A percentile compares a stretch with the other conserved stretches of the same genome.
These are phyloP conservation scores for Orbilia brochopaga DNA, from an alignment of 2,329 filamentous ascomycete species.

Conservation along the genomic window DNA sequence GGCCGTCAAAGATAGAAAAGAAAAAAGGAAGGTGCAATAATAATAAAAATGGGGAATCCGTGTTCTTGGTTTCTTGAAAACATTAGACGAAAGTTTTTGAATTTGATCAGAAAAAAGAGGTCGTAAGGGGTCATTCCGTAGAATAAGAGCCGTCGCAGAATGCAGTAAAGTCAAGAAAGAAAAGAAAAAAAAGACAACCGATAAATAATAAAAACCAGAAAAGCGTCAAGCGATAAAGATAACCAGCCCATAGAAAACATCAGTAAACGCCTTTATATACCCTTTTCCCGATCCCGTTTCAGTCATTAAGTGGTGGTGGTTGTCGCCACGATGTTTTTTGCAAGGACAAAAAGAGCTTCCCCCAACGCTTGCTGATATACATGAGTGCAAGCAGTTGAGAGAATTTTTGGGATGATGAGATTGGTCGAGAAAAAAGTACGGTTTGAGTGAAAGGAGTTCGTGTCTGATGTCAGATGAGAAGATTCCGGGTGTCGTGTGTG, in stretches of 20 bases:
- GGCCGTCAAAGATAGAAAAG: conserved; percentile 46
- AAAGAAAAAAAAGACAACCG: conserved; percentile 52
- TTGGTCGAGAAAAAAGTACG: conserved; percentile 53
- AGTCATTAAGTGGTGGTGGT: conserved; percentile 49
- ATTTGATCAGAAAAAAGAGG: conserved; percentile 19
- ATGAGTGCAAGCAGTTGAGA: conserved; percentile 51
- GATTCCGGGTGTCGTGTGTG: conserved; percentile 26
- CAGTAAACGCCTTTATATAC: conserved; percentile 53
- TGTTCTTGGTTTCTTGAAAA: conserved; percentile 42
- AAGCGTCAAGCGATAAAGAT: conserved; percentile 32
- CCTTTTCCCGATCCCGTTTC: conserved; percentile 60
- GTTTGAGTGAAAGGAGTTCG: conserved; percentile 34
- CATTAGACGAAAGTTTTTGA: conserved; percentile 49
- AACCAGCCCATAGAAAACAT: conserved; percentile 49
- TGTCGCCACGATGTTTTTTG: conserved; percentile 44
- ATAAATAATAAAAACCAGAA: conserved; percentile 46
- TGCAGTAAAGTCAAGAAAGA: conserved; percentile 54
- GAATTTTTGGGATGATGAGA: conserved; percentile 42
- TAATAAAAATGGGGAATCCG: conserved; percentile 52
- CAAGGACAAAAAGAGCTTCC: conserved; percentile 45
- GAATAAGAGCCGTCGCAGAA: conserved; percentile 54
- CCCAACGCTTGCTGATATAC: conserved; percentile 14
- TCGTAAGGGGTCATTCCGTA: conserved; percentile 51
- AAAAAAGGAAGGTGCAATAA: conserved; percentile 38
- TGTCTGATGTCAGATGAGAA: conserved; percentile 34